Conservation (phyloP, 805 yeast genomes). For the Candida oleophila region DNA sequence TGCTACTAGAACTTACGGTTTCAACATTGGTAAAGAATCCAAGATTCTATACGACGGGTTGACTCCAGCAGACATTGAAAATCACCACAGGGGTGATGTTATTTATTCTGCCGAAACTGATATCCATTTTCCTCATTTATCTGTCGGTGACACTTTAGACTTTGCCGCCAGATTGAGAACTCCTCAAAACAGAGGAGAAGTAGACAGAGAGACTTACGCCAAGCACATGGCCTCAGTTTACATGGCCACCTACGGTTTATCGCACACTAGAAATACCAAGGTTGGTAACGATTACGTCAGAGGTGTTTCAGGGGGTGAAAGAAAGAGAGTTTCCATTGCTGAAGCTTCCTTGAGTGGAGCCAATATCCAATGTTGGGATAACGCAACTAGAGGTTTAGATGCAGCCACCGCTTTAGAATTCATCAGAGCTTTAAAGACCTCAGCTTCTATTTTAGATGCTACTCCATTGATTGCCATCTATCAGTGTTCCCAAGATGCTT, state of each 20-base stretch:
- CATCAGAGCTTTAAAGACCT: conserved; percentile 60
- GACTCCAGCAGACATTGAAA: conserved; percentile 24
- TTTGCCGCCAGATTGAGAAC: conserved; percentile 55
- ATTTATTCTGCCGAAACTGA: conserved; percentile 54
- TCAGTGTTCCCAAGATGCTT: conserved; percentile 50
- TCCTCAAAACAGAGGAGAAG: conserved; percentile 36
- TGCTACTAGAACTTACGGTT: conserved; percentile 38
- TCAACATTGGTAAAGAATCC: conserved; percentile 31
- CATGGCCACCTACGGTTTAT: conserved; percentile 47
- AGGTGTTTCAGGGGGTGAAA: conserved; percentile 84
- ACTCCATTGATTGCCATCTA: conserved; percentile 62
- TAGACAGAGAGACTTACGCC: conserved; percentile 35
- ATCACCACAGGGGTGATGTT: conserved; percentile 36
- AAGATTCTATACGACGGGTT: conserved; percentile 35
- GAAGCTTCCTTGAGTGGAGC: conserved; percentile 71
- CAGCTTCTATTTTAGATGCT: conserved; percentile 50
- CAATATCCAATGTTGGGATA: conserved; percentile 57
- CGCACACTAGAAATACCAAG: conserved; percentile 55
- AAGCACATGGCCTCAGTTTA: conserved; percentile 41
- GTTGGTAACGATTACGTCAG: conserved; percentile 66
- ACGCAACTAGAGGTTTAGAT: conserved; percentile 84
- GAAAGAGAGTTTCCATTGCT: conserved; percentile 81
- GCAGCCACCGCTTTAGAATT: conserved; percentile 81
- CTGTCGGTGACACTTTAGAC: conserved; percentile 55
- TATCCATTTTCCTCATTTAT: conserved; percentile 54